Conservation (phyloP, 768 basidiomycete species). For the Kwoniella bestiolae region DNA sequence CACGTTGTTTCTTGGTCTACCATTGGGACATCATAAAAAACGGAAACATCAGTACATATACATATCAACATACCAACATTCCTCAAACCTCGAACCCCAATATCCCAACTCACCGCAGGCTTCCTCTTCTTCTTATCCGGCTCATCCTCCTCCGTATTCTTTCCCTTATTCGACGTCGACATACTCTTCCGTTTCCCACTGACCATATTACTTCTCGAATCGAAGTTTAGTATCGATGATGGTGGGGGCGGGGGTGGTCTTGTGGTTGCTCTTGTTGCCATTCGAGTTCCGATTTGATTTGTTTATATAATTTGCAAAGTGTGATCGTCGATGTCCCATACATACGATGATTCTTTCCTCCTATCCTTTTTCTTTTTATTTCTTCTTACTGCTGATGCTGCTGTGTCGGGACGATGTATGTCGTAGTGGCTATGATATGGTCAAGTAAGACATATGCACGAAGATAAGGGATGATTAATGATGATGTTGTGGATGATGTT, state of each 20-base stretch:
- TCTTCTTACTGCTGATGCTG: too few relatives aligned
- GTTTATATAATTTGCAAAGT: neutral
- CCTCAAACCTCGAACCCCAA: neutral
- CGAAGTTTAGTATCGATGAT: neutral
- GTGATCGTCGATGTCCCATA: too few relatives aligned
- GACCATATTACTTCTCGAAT: constrained; percentile 15
- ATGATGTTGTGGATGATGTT: neutral
- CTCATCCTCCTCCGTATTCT: constrained; percentile 13
- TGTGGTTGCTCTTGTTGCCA: neutral
- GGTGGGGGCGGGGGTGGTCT: constrained; percentile 1
- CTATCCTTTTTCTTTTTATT: too few relatives aligned
- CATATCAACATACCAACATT: neutral
- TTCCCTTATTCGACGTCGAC: constrained; percentile 3
- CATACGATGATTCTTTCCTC: too few relatives aligned
- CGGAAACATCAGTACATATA: neutral
- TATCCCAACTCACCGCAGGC: constrained; percentile 4
- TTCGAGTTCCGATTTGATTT: constrained; percentile 17
- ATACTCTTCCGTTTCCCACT: constrained; percentile 25
- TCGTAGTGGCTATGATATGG: too few relatives aligned
- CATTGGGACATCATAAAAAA: neutral
- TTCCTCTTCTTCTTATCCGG: constrained; percentile 31
- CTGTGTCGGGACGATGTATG: too few relatives aligned
- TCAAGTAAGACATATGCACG: too few relatives aligned
- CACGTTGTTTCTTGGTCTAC: constrained; percentile 36
- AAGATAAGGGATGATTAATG: constrained; percentile 4